A percentile compares a stretch with the other conserved stretches of the same genome.
Conservation (phyloP, 2,329 filamentous ascomycete species). For the Aspergillus sp. region DNA sequence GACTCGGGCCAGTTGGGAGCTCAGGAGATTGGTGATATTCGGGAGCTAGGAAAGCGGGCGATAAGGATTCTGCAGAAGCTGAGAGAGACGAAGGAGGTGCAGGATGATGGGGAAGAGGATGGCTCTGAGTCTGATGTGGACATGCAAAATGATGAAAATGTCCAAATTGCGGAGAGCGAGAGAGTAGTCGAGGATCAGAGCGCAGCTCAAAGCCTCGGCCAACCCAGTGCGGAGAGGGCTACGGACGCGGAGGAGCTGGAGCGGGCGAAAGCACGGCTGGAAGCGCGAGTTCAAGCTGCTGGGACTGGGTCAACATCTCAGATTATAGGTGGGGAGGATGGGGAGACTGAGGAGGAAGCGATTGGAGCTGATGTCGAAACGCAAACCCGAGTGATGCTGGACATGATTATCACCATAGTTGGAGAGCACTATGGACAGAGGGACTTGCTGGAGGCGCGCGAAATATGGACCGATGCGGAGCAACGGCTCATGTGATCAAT, state of each 20-base stretch:
- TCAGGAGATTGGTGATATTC: slow-evolving; percentile 73
- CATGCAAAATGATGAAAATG: slow-evolving; percentile 20
- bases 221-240: slow-evolving; percentile 24
- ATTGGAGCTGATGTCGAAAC: slow-evolving; percentile 27
- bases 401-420: slow-evolving; percentile 87
- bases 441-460: slow-evolving; percentile 77
- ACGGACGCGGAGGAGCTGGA: slow-evolving; percentile 47
- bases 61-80: slow-evolving; percentile 54
- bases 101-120: slow-evolving; percentile 27
- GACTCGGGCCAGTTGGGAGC: slow-evolving; percentile 76
- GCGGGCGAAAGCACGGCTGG: slow-evolving; percentile 53
- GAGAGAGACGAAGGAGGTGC: slow-evolving; percentile 48
- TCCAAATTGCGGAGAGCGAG: not conserved
- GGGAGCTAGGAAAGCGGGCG: slow-evolving; percentile 80
- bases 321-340: slow-evolving; percentile 19
- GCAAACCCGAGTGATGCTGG: slow-evolving; percentile 69
- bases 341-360: slow-evolving; percentile 21
- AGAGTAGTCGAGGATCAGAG: slow-evolving; percentile 4
- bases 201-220: slow-evolving; percentile 18
- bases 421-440: slow-evolving; percentile 89
- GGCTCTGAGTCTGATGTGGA: slow-evolving; percentile 29
- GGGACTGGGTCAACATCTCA: slow-evolving; percentile 23
- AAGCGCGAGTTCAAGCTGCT: slow-evolving; percentile 40
- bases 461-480: slow-evolving; percentile 51
- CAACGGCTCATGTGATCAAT: not conserved